Base-by-base conservation (phyloP, 1,284 basidiomycete genomes). In the Stygiomarasmius scandens region DNA sequence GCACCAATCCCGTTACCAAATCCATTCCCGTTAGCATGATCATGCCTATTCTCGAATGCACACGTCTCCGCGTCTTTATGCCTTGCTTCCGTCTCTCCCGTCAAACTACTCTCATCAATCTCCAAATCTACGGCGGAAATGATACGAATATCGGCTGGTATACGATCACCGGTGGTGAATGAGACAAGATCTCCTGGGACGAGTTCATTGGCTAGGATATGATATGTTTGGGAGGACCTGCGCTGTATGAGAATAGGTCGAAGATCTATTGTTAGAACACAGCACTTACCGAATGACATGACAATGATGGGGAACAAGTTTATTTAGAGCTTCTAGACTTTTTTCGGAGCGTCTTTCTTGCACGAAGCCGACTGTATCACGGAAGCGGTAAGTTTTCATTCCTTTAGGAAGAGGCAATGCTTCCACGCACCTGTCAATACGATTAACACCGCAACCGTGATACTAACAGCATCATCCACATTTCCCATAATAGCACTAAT, bases 281-380 rank as follows among this genome's bases (percentile, higher is more conserved):
- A 3, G 10, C 34, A 65, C 81, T 27, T 68, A 90, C 83, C 95
- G 89, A 50, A 93, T 79, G 55, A 98, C 85, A 69, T 97, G 93
- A 69, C 94, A 97, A 71, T 96, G 94, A 69, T 98, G 96, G 0
- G 96, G 96, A 11, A 97, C 95, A 41, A 97, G 90, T 74, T 96
- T 97, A 77, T 95, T 97, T 27, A 98, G 80, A 0, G 96, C 95
- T 72, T 97, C 94, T 24, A 98, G 79, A 55, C 91, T 94, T 75
- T 98, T 91, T 73, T 98, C 96, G 0, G 95, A 98, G 43, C 96
- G 83, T 62, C 92, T 88, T 75, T 98, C 96, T 72, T 98, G 96
- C 36, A 98, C 87, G 67, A 98, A 98, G 0, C 94, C 96, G 59
- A 98, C 96, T 95, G 66, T 8, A 58, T 10, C 38, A 32, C 8